Base-by-base conservation (phyloP, 257 asterid genomes). In the Eustoma russellianum region DNA sequence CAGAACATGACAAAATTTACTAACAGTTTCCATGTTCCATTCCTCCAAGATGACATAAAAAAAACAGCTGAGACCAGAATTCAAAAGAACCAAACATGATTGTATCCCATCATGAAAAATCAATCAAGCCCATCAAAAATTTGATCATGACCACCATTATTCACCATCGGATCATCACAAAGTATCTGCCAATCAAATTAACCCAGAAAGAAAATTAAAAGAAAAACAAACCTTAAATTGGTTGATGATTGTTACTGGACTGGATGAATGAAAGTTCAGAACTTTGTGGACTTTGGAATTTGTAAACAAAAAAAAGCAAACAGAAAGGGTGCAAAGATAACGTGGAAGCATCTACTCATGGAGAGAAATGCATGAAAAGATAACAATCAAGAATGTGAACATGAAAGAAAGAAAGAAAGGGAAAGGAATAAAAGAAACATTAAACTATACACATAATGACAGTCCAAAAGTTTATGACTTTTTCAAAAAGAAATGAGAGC, bases 381-480 rank as follows among this genome's bases (percentile, higher is more conserved):
- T 49, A 50, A 41, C 45, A 53, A 50, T 43, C 30, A 24, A 24
- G 30, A 24, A 24, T 24, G 57, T 56, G 66, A 62, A 50, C 43
- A 38, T 24, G 48, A 65, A 56, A 52, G 53, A 48, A 61, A 48
- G 33, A 28, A 2, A 46, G 50, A 59, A 30, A 64, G 35, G 49
- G 48, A 55, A 45, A 52, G 67, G 38, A 65, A 50, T 57, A 19
- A 64, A 64, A 30, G 62, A 51, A n/a, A 38, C 53, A 43, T 46
- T 33, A 12, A 18, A 60, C n/a, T 65, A 48, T 50, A 51, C 44
- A 33, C 62, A 78, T 74, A 64, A 68, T 74, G 79, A 55, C 57
- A 64, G 77, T 57, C 46, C 55, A 66, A 72, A 64, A 79, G 70
- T 77, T 65, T 52, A 60, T 71, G 69, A 76, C 61, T 65, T 38